Conservation (phyloP, 208 protist species). For the Novymonas esmeraldas region DNA sequence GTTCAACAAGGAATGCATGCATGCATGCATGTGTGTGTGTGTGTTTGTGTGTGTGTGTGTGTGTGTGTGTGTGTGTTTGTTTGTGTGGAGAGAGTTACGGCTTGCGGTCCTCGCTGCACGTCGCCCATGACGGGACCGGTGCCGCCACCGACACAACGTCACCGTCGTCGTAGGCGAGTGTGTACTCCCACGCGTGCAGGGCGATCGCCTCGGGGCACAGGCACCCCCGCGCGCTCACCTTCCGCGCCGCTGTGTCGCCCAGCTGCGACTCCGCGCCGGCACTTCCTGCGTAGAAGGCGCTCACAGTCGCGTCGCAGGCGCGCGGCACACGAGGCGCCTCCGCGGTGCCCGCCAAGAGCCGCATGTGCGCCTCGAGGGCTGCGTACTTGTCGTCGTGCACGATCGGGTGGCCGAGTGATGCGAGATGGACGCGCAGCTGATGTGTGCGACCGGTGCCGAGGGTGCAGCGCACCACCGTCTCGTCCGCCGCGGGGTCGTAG, state of each 20-base stretch:
- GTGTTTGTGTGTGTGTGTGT: not conserved
- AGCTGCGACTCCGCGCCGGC: not conserved
- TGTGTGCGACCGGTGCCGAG: slow-evolving; percentile 92
- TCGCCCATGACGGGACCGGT: slow-evolving; percentile 46
- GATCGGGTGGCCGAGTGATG: slow-evolving; percentile 87
- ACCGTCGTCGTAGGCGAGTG: slow-evolving; percentile 23
- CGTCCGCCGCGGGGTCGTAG: slow-evolving; percentile 46
- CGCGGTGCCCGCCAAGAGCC: not conserved
- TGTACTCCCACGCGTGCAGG: slow-evolving; percentile 75
- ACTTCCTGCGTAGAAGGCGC: not conserved
- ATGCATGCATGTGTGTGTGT: not conserved
- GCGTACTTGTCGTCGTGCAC: slow-evolving; percentile 81
- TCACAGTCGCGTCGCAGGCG: slow-evolving; percentile 2
- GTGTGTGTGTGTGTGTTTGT: not conserved
- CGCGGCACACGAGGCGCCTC: not conserved
- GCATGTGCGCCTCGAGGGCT: slow-evolving; percentile 18
- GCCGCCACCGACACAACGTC: slow-evolving; percentile 29
- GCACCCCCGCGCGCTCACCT: slow-evolving; percentile 22
- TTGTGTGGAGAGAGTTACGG: not conserved
- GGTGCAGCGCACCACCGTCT: slow-evolving; percentile 72
- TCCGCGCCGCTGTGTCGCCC: not conserved
- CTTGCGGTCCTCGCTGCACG: no score
- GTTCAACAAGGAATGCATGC: not conserved
- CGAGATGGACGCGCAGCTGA: slow-evolving; percentile 93
- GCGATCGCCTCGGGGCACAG: slow-evolving; percentile 61